Conservation (phyloP, 768 basidiomycete species). For the Tephrocybe sp. region DNA sequence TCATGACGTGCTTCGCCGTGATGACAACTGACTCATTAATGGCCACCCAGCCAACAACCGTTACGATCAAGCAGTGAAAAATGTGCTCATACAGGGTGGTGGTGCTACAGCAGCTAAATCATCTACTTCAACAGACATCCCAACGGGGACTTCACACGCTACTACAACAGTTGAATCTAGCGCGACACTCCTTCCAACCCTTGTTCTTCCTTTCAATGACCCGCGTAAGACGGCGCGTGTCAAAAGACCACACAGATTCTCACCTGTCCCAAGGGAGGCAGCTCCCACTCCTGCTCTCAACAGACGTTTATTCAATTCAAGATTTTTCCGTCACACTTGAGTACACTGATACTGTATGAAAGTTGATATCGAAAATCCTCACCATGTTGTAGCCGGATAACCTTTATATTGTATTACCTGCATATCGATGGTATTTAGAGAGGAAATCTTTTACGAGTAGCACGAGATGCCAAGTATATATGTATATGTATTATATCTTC, state of each 20-base stretch:
- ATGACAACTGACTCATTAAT: background rate
- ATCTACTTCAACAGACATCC: background rate
- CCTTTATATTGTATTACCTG: no score
- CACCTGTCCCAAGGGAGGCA: constrained; percentile 12
- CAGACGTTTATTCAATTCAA: constrained; percentile 17
- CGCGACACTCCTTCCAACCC: constrained; percentile 10
- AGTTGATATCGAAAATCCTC: no score
- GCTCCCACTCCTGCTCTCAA: constrained; percentile 5
- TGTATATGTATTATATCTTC: no score
- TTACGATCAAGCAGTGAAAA: constrained; percentile 50
- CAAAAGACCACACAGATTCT: constrained; percentile 24
- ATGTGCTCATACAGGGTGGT: constrained; percentile 31
- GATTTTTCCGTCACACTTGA: constrained; percentile 23
- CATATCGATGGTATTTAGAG: no score
- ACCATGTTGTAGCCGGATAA: no score
- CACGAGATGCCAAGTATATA: no score
- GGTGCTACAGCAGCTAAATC: no score
- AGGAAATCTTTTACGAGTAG: no score
- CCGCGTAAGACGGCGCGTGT: constrained; percentile 32
- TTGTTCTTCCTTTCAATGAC: constrained; percentile 23
- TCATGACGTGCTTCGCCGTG: constrained; percentile 18
- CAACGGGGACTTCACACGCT: background rate
- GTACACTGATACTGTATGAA: no score
- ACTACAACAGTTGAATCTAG: background rate
- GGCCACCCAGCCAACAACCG: constrained; percentile 37